Evolutionary conservation across 2,329 filamentous ascomycete species (phyloP).

Genomic region (Apiospora rasikravindrae): DNA sequence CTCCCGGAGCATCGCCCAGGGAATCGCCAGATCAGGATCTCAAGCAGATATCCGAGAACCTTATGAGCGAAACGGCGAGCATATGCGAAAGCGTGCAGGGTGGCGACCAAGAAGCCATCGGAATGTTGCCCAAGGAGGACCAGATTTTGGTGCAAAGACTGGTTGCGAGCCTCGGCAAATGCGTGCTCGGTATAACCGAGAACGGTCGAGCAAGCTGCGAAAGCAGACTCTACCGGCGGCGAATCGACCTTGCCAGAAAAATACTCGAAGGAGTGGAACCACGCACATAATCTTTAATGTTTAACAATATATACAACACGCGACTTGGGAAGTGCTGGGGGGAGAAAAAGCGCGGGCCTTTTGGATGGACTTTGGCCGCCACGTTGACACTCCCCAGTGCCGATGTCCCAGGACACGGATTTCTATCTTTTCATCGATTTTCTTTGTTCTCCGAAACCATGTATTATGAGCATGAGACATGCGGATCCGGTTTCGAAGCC

Average conservation of each 20-base stretch:
- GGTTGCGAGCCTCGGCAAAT: conserved; percentile 64
- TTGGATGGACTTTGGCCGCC: not conserved
- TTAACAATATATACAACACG: not conserved
- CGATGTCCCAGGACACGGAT: conserved; percentile 1
- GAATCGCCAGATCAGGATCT: conserved; percentile 57
- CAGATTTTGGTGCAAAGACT: conserved; percentile 64
- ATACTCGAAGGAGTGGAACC: conserved; percentile 73
- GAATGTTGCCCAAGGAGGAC: conserved; percentile 59
- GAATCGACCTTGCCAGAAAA: conserved; percentile 75
- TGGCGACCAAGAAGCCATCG: conserved; percentile 46
- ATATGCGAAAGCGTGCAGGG: conserved; percentile 40
- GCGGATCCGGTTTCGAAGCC: conserved; percentile 4
- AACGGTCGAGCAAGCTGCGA: conserved; percentile 60
- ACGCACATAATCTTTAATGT: conserved; percentile 25
- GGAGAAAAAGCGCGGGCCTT: not conserved
- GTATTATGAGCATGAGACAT: conserved; percentile 18
- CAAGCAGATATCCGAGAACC: conserved; percentile 51
- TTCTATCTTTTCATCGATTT: not conserved
- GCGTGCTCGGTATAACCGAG: conserved; percentile 64
- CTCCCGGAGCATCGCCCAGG: conserved; percentile 53
- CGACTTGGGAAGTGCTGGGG: not conserved
- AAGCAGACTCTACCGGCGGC: conserved; percentile 68
- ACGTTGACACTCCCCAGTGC: not conserved
- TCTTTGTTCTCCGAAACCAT: conserved; percentile 5
- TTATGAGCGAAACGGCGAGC: conserved; percentile 55